phyloP scores from a whole-genome alignment of 139 green algal species.

The Chlorella ohadii region DNA sequence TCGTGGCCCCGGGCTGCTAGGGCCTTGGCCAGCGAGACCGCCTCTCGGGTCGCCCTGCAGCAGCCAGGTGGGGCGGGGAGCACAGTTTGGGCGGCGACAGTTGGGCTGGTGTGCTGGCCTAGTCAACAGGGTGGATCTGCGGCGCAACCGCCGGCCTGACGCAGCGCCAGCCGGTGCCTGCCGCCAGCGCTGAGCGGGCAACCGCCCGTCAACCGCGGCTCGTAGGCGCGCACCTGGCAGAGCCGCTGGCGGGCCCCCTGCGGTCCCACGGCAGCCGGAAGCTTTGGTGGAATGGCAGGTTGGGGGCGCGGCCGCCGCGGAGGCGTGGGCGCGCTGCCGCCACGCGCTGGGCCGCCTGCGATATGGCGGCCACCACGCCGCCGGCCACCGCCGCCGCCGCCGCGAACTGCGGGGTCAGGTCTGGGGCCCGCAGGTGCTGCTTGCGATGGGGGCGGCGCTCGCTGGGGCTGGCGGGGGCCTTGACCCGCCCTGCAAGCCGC shows the following conservation, averaged over 20 bases:
- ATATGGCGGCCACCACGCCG: slow-evolving; percentile 35
- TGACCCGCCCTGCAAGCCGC: too few species aligned
- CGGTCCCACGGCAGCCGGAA: slow-evolving; percentile 39
- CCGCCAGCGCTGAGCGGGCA: background rate
- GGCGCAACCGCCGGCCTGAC: background rate
- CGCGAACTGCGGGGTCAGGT: too few species aligned
- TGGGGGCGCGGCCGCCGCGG: background rate
- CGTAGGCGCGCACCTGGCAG: background rate
- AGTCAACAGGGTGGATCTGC: background rate
- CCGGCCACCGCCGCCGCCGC: slow-evolving; percentile 16
- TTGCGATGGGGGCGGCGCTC: too few species aligned
- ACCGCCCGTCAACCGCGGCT: background rate
- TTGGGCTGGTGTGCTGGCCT: too few species aligned
- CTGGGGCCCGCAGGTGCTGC: too few species aligned
- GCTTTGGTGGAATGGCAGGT: slow-evolving; percentile 35
- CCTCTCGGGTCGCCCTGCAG: slow-evolving; percentile 28
- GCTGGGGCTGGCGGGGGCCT: too few species aligned
- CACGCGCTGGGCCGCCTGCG: slow-evolving; percentile 30
- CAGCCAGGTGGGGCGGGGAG: background rate
- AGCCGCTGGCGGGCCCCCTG: background rate
- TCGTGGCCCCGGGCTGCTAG: slow-evolving; percentile 28
- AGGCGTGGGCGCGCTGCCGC: background rate
- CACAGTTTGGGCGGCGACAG: too few species aligned
- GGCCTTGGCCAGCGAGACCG: slow-evolving; percentile 24
- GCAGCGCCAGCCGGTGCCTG: background rate